Evolutionary conservation across 176 grass and related monocot species (phyloP).

Genomic region (Alopecurus myosuroides): DNA sequence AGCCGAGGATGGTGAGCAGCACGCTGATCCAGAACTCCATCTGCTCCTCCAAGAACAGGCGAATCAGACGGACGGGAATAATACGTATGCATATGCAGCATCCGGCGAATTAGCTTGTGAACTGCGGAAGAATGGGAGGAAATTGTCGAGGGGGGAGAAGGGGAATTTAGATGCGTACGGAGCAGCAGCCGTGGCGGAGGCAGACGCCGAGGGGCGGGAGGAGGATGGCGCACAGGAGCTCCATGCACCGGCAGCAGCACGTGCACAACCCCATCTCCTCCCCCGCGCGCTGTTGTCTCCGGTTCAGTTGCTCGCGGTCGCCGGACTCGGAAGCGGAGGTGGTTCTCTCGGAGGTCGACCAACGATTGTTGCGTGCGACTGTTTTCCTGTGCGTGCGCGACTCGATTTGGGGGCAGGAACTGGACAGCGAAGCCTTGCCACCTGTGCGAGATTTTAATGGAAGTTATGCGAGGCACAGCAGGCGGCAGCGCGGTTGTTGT

Average conservation of each 20-base stretch:
- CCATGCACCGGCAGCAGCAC: slow-evolving; percentile 74
- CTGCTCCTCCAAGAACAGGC: slow-evolving; percentile 1
- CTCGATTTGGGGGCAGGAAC: not conserved
- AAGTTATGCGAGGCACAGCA: not conserved
- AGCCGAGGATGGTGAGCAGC: slow-evolving; percentile 75
- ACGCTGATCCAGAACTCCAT: slow-evolving; percentile 82
- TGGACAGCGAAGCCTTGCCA: not conserved
- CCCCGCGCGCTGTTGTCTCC: not conserved
- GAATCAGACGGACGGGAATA: not conserved
- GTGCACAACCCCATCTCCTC: slow-evolving; percentile 36
- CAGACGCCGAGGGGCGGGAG: slow-evolving; percentile 79
- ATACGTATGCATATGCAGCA: not conserved
- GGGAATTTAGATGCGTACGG: slow-evolving; percentile 14
- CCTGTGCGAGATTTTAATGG: not conserved
- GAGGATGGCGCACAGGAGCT: slow-evolving; percentile 72
- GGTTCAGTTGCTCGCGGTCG: not conserved
- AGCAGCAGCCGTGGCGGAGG: slow-evolving; percentile 77
- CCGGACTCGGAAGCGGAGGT: not conserved
- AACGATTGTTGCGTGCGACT: not conserved
- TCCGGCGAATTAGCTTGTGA: not conserved
- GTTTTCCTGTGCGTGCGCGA: not conserved
- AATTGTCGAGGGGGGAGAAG: not conserved
- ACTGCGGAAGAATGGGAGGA: not conserved
- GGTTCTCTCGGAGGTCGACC: not conserved
- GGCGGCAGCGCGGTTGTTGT: not conserved